Percentiles rank a stretch among this genome's conserved stretches.
Evolutionary conservation across 1,284 basidiomycete genomes (phyloP).

Genomic region (Phellinidium pouzarii): DNA sequence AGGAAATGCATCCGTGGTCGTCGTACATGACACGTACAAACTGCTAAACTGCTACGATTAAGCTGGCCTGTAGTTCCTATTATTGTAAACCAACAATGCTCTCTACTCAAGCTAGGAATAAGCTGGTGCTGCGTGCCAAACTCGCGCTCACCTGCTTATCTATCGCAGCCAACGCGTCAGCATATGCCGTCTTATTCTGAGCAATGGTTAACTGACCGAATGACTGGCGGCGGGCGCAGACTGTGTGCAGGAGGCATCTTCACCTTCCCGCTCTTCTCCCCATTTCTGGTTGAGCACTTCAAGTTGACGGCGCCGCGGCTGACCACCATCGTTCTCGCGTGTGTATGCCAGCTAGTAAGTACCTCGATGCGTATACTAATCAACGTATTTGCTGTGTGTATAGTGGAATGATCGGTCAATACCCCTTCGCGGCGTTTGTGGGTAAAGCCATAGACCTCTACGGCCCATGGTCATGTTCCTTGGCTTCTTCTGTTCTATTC

Average conservation of each 20-base stretch:
- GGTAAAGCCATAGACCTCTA: constrained; percentile 52
- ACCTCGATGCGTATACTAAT: neutral
- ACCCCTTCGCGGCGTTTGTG: constrained; percentile 54
- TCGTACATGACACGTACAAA: too few species aligned
- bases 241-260: constrained; percentile 69
- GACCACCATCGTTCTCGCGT: constrained; percentile 69
- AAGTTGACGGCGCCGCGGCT: constrained; percentile 68
- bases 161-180: constrained; percentile 59
- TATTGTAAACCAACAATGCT: too few species aligned
- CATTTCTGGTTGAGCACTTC: constrained; percentile 47
- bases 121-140: constrained; percentile 18
- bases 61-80: too few species aligned
- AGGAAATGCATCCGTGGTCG: too few species aligned
- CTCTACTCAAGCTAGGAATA: neutral
- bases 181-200: constrained; percentile 16
- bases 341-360: constrained; percentile 23
- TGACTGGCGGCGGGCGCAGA: constrained; percentile 29
- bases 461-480: constrained; percentile 58
- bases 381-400: constrained; percentile 3
- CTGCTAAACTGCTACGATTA: too few species aligned
- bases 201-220: neutral
- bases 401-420: constrained; percentile 65
- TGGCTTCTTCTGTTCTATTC: constrained; percentile 55
- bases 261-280: constrained; percentile 67
- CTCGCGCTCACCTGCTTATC: constrained; percentile 42